Base-by-base conservation (phyloP, 164 flowering plant genomes). In the Dillenia suffruticosa region DNA sequence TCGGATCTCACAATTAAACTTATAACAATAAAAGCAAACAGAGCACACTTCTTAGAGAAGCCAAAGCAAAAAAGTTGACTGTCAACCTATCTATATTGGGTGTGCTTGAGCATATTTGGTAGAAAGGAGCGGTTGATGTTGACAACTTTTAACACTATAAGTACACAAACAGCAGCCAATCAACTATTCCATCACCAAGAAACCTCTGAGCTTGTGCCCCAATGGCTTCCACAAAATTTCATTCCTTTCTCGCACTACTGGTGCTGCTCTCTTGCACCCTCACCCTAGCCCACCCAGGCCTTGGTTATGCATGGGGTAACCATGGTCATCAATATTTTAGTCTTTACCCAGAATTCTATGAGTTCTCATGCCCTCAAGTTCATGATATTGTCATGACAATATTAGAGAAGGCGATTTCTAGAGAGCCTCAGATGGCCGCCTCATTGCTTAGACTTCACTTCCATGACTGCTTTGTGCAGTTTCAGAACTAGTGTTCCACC, bases 401-500 rank as follows among this genome's bases (percentile, higher is more conserved):
- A 47, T 59, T 92, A 67, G 78, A 86, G 61, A 73, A 74, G 44
- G 96, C 83, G 74, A 84, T 88, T 58, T 70, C 82, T 0, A 76
- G 64, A 65, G 86, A 92, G 60, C 80, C 92, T 19, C 80, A 92
- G 44, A 81, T 87, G 76, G 92, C 97, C 71, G 98, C 98, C 40
- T 83, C 97, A 61, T 70, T 93, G 78, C 84, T 93, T 26, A 79
- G 98, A 76, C 97, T 93, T 68, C 96, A 88, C 59, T 93, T 93
- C 78, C 98, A 93, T 72, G 98, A 93, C 68, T 93, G 98, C 71
- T 90, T 93, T 67, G 94, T 72, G n/a, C 92, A 88, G 96, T 97
- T 92, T 58, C 11, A n/a, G 24, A 52, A 16, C 55, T 16, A 8
- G 7, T 4, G 40, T 32, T 32, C 22, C 9, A 52, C 9, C 7